Evolutionary conservation across 2,329 filamentous ascomycete genomes (phyloP).

Genomic region (Pleomassaria siparia): DNA sequence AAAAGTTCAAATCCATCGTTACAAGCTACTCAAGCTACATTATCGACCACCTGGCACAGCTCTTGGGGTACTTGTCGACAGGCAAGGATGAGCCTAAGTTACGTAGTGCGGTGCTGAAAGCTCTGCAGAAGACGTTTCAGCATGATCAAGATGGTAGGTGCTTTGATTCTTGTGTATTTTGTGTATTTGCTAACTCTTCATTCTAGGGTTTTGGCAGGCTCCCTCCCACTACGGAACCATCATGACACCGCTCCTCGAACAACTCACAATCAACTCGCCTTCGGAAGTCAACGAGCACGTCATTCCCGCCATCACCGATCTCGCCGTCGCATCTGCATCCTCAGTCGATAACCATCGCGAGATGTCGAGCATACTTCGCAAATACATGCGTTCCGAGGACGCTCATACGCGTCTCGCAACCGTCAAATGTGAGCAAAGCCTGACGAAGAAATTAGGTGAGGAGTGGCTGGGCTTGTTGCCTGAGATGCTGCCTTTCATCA

Average conservation of each 20-base stretch:
- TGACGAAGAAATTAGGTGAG: constrained; percentile 81
- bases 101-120: constrained; percentile 69
- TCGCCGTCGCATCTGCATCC: constrained; percentile 76
- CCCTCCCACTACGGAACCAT: constrained; percentile 82
- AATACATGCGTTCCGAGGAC: constrained; percentile 73
- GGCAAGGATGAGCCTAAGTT: constrained; percentile 57
- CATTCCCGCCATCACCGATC: constrained; percentile 74
- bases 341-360: constrained; percentile 89
- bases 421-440: constrained; percentile 75
- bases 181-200: constrained; percentile 1
- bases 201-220: constrained; percentile 81
- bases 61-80: constrained; percentile 53
- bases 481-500: constrained; percentile 96
- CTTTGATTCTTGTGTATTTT: background rate
- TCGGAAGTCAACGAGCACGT: constrained; percentile 53
- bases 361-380: constrained; percentile 76
- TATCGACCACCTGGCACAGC: constrained; percentile 70
- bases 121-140: constrained; percentile 74
- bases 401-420: constrained; percentile 75
- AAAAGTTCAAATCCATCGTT: constrained; percentile 87
- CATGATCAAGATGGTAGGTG: constrained; percentile 77
- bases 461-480: constrained; percentile 91
- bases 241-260: constrained; percentile 67
- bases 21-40: constrained; percentile 89
- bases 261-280: constrained; percentile 46